phyloP scores from a whole-genome alignment of 1,139 yeast species.

The Suhomyces anneliseae region DNA sequence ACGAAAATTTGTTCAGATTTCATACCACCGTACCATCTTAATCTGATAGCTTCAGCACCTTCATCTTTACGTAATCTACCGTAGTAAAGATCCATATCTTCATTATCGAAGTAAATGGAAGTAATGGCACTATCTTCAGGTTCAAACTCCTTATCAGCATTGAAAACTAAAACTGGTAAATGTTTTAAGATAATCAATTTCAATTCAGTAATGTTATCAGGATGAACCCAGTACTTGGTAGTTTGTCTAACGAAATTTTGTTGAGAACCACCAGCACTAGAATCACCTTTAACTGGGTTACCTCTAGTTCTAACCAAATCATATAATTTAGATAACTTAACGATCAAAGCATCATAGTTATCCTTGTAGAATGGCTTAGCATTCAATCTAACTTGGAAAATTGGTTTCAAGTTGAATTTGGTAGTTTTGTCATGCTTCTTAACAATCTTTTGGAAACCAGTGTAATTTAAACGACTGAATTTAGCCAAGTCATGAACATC shows the following conservation, averaged over 20 bases:
- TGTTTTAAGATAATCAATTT: conserved; percentile 90
- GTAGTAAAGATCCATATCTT: conserved; percentile 83
- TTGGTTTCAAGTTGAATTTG: conserved; percentile 78
- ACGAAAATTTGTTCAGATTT: conserved; percentile 87
- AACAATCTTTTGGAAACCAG: conserved; percentile 93
- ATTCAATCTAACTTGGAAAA: conserved; percentile 87
- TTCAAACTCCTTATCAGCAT: conserved; percentile 93
- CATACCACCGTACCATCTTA: conserved; percentile 99
- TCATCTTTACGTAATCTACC: conserved; percentile 95
- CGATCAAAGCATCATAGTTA: conserved; percentile 85
- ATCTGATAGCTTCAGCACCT: conserved; percentile 98
- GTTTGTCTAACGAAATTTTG: conserved; percentile 98
- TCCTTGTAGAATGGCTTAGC: conserved; percentile 95
- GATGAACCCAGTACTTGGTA: conserved; percentile 98
- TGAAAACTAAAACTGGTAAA: conserved; percentile 93
- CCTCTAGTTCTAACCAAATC: conserved; percentile 95
- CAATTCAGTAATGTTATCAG: conserved; percentile 96
- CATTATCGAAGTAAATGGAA: conserved; percentile 90
- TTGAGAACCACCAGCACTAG: conserved; percentile 95
- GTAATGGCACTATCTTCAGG: conserved; percentile 94
- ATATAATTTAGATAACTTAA: conserved; percentile 82
- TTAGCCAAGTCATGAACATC: conserved; percentile 97
- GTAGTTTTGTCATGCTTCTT: conserved; percentile 96
- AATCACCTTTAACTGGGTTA: conserved; percentile 90
- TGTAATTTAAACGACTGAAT: conserved; percentile 86